These are phyloP conservation scores for Ceratocystis variospora DNA, from an alignment of 2,329 filamentous ascomycete genomes.

Conservation along the genomic window DNA sequence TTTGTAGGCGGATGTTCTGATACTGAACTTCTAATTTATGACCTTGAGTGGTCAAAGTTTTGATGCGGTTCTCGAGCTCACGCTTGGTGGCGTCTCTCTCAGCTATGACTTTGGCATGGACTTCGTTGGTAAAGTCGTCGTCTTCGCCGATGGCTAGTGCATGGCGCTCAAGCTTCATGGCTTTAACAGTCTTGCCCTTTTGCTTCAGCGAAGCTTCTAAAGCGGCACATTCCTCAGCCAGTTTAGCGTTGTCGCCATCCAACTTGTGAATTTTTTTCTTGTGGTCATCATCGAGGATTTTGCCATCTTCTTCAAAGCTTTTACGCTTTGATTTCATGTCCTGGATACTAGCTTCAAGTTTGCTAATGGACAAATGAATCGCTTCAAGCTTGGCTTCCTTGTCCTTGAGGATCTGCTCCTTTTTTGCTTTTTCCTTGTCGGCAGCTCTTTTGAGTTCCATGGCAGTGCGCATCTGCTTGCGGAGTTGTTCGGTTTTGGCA, in stretches of 20 bases:
- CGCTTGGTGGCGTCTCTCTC: conserved; percentile 13
- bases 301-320: conserved; percentile 40
- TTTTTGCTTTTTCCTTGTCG: conserved; percentile 64
- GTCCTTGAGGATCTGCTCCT: conserved; percentile 57
- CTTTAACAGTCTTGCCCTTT: conserved; percentile 50
- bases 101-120: conserved; percentile 26
- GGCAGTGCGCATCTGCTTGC: conserved; percentile 63
- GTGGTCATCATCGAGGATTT: conserved; percentile 37
- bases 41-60: conserved; percentile 27
- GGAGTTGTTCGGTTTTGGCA: conserved; percentile 71
- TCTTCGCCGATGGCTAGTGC: conserved; percentile 47
- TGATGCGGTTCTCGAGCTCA: conserved; percentile 12
- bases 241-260: conserved; percentile 40
- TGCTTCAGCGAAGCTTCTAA: conserved; percentile 62
- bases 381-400: conserved; percentile 56
- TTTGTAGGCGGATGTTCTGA: conserved; percentile 28
- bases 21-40: conserved; percentile 33
- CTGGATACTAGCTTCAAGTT: conserved; percentile 51
- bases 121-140: conserved; percentile 42
- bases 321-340: conserved; percentile 44
- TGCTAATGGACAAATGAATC: conserved; percentile 53
- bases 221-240: conserved; percentile 50
- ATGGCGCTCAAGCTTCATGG: conserved; percentile 57
- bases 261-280: conserved; percentile 40
- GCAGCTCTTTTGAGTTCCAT: conserved; percentile 71